These are phyloP conservation scores for Bryum argenteum DNA, from an alignment of 225 moss, liverwort and hornwort species.

Conservation along the genomic window DNA sequence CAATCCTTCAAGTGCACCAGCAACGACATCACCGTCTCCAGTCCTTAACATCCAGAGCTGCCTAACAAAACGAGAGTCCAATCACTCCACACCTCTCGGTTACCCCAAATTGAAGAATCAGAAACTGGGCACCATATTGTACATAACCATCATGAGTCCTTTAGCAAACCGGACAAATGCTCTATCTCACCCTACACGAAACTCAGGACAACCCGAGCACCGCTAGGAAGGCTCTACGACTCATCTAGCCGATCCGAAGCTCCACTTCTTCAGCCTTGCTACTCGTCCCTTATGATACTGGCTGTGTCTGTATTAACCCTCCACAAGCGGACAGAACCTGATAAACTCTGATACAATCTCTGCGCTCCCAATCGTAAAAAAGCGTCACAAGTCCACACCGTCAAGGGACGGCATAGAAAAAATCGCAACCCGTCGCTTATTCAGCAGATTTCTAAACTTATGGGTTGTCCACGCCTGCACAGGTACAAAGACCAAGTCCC, in stretches of 20 bases:
- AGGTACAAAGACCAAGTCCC: constrained; percentile 11
- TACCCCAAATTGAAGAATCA: constrained; percentile 13
- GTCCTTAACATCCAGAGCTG: not conserved
- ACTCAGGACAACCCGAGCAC: constrained; percentile 11
- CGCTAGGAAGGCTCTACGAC: constrained; percentile 3
- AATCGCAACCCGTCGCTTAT: constrained; percentile 16
- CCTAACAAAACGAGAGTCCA: constrained; percentile 2
- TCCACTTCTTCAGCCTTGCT: constrained; percentile 15
- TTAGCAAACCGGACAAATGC: not conserved
- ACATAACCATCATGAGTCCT: not conserved
- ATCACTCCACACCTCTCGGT: constrained; percentile 7
- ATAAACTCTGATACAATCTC: constrained; percentile 1
- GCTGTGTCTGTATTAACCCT: not conserved
- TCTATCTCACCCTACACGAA: constrained; percentile 10
- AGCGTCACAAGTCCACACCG: constrained; percentile 10
- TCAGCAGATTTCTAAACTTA: constrained; percentile 16
- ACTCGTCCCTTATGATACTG: not conserved
- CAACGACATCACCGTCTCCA: constrained; percentile 15
- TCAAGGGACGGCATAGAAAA: constrained; percentile 8
- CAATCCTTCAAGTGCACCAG: constrained; percentile 21
- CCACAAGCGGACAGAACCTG: not conserved
- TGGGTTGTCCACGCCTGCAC: constrained; percentile 5
- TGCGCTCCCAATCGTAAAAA: not conserved
- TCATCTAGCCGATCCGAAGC: not conserved
- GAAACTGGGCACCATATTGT: constrained; percentile 5